Base-by-base conservation (phyloP, 2,329 filamentous ascomycete species). In the Colletotrichum magnum region DNA sequence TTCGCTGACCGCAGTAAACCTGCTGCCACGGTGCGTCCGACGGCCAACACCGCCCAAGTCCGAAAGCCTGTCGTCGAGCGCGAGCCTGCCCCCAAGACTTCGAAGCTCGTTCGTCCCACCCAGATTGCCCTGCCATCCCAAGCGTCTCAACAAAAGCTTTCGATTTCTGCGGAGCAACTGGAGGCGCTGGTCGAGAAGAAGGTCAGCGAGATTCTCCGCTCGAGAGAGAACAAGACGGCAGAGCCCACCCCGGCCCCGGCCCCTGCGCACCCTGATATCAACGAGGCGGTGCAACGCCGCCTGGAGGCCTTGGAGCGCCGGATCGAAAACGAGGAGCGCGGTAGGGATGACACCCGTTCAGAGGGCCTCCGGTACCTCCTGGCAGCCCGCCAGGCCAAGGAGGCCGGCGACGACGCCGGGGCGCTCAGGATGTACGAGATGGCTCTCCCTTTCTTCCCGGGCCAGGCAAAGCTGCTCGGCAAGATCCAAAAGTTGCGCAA, bases 171-270 rank as follows among this genome's bases (percentile, higher is more conserved):
- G 18, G 92, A 90, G 13, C 91, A 91, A 60, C 97, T 98, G 69
- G 95, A 98, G 78, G 93, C 94, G 47, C 90, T 98, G 82, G 94
- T 98, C 1, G 93, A 97, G 79, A 93, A 92, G 74, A 97, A 97
- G 76, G 93, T 98, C 1, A 92, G 92, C 69, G 94, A 97, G 81
- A 94, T 96, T 43, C 85, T 98, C 1, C 94, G 95, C 0, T 91
- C 92, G n/a, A 89, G 92, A 61, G 89, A 88, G 1, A 77, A 89
- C 16, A 87, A 88, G 71, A 89, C 91, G 50, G 81, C 86, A 16
- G 80, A 87, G 68, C 72, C 82, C 50, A 65, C 77, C 18, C 71
- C 81, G 7, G 72, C 77, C n/a, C 72, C 76, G 7, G 72, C 77
- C n/a, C 72, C 76, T 39, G 77, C 80, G 67, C 76, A 76, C 64